phyloP scores from a whole-genome alignment of 2,329 filamentous ascomycete species.

The Ceratocystis colombiana region DNA sequence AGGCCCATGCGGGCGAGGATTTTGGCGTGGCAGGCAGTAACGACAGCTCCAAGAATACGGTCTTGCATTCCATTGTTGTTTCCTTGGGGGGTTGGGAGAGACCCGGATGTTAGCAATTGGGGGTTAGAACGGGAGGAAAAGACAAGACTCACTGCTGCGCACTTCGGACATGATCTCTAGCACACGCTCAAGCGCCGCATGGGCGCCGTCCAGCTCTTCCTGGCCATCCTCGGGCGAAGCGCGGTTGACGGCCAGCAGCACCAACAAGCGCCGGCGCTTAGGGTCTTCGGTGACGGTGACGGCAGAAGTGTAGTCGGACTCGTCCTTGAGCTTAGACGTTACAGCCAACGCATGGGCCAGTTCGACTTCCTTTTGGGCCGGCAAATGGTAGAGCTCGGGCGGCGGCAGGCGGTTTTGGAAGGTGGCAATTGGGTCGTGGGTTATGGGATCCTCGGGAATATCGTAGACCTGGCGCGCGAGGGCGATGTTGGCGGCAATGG shows the following conservation, averaged over 20 bases:
- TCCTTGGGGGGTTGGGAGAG: not conserved
- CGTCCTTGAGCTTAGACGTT: slow-evolving; percentile 24
- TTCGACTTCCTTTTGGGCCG: slow-evolving; percentile 23
- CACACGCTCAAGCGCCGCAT: slow-evolving; percentile 18
- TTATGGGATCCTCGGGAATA: slow-evolving; percentile 23
- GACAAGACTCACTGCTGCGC: slow-evolving; percentile 21
- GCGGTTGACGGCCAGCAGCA: slow-evolving; percentile 23
- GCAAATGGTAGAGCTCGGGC: slow-evolving; percentile 17
- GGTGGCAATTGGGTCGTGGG: slow-evolving; percentile 20
- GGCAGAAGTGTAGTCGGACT: slow-evolving; percentile 24
- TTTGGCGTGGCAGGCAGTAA: slow-evolving; percentile 22
- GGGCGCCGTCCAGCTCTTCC: slow-evolving; percentile 17
- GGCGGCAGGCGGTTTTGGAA: slow-evolving; percentile 12
- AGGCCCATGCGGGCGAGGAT: slow-evolving; percentile 25
- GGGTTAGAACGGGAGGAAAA: not conserved
- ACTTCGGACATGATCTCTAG: slow-evolving; percentile 22
- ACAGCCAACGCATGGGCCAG: slow-evolving; percentile 23
- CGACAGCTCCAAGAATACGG: slow-evolving; percentile 20
- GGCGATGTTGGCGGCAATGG: slow-evolving; percentile 23
- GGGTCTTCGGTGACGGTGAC: slow-evolving; percentile 23
- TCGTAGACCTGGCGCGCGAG: slow-evolving; percentile 25
- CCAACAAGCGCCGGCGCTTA: slow-evolving; percentile 12
- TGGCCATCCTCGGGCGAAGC: slow-evolving; percentile 23
- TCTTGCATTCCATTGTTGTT: slow-evolving; percentile 24
- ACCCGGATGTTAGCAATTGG: not conserved